Base-by-base conservation (phyloP, 2,329 filamentous ascomycete genomes). In the Dothistroma pini region DNA sequence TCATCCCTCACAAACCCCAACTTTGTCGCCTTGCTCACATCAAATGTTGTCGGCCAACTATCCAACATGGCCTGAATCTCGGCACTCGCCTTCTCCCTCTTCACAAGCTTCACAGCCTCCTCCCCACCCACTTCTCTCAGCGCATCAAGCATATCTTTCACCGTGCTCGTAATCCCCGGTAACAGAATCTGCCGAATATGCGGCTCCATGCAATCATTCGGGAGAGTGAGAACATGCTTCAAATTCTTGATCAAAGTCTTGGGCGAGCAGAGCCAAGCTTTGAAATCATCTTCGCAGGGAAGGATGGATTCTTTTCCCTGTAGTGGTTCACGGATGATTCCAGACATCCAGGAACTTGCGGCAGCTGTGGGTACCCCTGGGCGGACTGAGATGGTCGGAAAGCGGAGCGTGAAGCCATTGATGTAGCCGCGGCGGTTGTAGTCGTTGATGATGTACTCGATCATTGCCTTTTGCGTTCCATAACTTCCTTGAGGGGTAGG, bases 261-360 rank as follows among this genome's bases (percentile, higher is more conserved):
- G 7, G 84, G 83, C 52, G 80, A 83, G 61, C 81, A 83, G 48
- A 86, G 77, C 84, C 84, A 86, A 63, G 84, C 78, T 54, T 83
- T 77, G 52, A 84, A 82, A 48, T 80, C 77, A 59, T 75, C 78
- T 75, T 58, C 76, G 74, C 61, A 84, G 75, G 84, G 84, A 16
- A 86, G 68, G 32, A 79, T 72, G 50, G 78, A 80, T 65, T 80
- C 80, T 49, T 69, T 60, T 7, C 71, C 81, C 64, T 81, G 77
- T 64, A 83, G 72, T 2, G 81, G 81, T 69, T 84, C 81, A 3
- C 81, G 77, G 57, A 84, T 79, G 29, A 83, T 83, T 16, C 81
- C 81, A 57, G 76, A 79, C 60, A 81, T 80, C 68, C 82, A 83
- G 55, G 77, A 80, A 58, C 77, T 80, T 6, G 81, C 81, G 5